Evolutionary conservation across 495 filamentous ascomycete species (phyloP).

Genomic region (Evansstolkia leycettana): DNA sequence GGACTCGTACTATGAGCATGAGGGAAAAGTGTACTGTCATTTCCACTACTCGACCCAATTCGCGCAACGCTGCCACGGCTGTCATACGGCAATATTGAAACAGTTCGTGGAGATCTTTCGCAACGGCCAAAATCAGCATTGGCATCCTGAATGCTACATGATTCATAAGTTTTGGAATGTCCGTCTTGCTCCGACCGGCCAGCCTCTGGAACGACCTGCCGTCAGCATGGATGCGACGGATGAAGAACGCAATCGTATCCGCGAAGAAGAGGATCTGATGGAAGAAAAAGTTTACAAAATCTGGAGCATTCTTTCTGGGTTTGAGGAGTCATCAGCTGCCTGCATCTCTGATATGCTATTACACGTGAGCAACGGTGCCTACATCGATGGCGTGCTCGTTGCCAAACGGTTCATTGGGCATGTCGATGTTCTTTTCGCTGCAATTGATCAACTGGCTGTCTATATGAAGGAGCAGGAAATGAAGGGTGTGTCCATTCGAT

Average conservation of each 20-base stretch:
- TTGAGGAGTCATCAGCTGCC: slow-evolving; percentile 93
- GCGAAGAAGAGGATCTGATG: slow-evolving; percentile 83
- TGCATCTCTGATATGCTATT: slow-evolving; percentile 99
- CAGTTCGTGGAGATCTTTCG: slow-evolving; percentile 99
- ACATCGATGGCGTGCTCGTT: slow-evolving; percentile 86
- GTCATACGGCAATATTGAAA: slow-evolving; percentile 95
- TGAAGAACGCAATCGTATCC: slow-evolving; percentile 61
- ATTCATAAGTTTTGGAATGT: slow-evolving; percentile 99
- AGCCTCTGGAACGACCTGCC: slow-evolving; percentile 35
- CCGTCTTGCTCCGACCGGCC: slow-evolving; percentile 51
- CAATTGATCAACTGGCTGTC: slow-evolving; percentile 71
- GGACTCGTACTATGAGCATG: slow-evolving; percentile 98
- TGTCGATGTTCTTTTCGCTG: slow-evolving; percentile 83
- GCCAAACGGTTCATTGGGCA: slow-evolving; percentile 97
- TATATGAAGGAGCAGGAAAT: slow-evolving; percentile 56
- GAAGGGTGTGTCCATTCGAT: slow-evolving; percentile 50
- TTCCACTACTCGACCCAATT: slow-evolving; percentile 99
- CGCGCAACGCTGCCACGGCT: slow-evolving; percentile 91
- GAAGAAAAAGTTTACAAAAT: slow-evolving; percentile 97
- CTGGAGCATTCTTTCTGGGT: slow-evolving; percentile 93
- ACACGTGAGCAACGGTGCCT: slow-evolving; percentile 96
- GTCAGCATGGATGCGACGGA: slow-evolving; percentile 54
- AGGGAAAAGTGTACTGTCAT: slow-evolving; percentile 93
- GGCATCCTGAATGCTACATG: slow-evolving; percentile 99
- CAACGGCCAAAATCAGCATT: slow-evolving; percentile 96